phyloP scores from a whole-genome alignment of 176 grass and related monocot genomes.

The Oryza meridionalis region DNA sequence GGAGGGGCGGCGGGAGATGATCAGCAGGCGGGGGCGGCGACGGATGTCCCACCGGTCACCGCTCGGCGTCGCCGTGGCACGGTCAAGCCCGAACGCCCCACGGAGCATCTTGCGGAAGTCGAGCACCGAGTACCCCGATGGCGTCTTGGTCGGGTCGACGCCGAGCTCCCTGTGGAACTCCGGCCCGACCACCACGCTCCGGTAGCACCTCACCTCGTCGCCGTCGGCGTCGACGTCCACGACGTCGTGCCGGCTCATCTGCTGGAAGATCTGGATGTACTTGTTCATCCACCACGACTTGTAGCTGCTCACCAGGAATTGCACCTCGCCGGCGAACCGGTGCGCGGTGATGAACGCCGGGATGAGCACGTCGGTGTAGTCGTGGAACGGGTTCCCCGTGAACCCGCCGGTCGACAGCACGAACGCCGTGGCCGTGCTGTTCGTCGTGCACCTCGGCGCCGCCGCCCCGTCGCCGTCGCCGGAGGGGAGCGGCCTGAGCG shows the following conservation, averaged over 20 bases:
- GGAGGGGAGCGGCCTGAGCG: constrained; percentile 38
- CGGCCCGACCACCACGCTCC: constrained; percentile 51
- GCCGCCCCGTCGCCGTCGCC: background rate
- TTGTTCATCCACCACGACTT: constrained; percentile 77
- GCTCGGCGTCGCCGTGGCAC: constrained; percentile 47
- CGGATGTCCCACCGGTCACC: constrained; percentile 74
- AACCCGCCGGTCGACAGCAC: constrained; percentile 64
- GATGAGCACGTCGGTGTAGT: constrained; percentile 89
- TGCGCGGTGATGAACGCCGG: constrained; percentile 68
- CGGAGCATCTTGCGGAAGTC: constrained; percentile 69
- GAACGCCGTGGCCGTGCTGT: constrained; percentile 54
- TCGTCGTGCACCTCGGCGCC: constrained; percentile 49
- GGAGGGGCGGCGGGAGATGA: constrained; percentile 54
- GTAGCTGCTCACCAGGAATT: constrained; percentile 66
- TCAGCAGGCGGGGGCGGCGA: constrained; percentile 49
- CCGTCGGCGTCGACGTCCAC: constrained; percentile 58
- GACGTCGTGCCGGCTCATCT: constrained; percentile 72
- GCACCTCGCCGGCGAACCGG: constrained; percentile 62
- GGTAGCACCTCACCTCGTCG: constrained; percentile 68
- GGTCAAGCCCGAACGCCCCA: constrained; percentile 67
- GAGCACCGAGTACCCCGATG: constrained; percentile 23
- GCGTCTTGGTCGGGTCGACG: constrained; percentile 49
- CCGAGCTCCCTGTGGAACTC: constrained; percentile 74
- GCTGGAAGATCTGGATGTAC: constrained; percentile 61
- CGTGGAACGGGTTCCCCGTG: constrained; percentile 88